phyloP scores from a whole-genome alignment of 108 stramenopile species.

The Cyclotella cryptica region DNA sequence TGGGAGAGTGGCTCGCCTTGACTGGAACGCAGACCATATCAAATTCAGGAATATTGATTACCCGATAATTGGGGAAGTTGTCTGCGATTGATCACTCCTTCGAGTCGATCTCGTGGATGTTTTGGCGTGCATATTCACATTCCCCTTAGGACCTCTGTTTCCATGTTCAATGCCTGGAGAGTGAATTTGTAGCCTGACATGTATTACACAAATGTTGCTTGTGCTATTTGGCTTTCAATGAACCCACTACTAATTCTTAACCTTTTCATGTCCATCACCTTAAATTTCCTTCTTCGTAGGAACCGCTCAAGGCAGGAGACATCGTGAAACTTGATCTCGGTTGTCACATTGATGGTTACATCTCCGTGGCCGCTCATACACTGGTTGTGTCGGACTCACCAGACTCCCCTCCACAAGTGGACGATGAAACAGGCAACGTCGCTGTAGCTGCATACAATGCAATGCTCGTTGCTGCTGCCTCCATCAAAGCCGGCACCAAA shows the following conservation, averaged over 20 bases:
- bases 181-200: conserved; percentile 30
- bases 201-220: background rate
- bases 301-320: conserved; percentile 92
- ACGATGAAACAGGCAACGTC: conserved; percentile 80
- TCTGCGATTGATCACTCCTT: conserved; percentile 64
- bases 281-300: conserved; percentile 50
- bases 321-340: conserved; percentile 99
- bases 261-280: too few species aligned
- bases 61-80: conserved; percentile 43
- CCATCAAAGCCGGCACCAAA: conserved; percentile 91
- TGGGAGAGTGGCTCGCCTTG: conserved; percentile 58
- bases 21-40: conserved; percentile 65
- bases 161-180: conserved; percentile 40
- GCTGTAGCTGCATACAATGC: conserved; percentile 96
- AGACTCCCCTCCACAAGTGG: conserved; percentile 62
- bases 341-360: conserved; percentile 99
- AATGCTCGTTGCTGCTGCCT: conserved; percentile 92
- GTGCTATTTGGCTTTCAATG: too few species aligned
- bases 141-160: conserved; percentile 46
- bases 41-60: conserved; percentile 57
- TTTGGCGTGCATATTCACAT: conserved; percentile 37
- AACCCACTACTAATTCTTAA: background rate
- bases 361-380: conserved; percentile 98
- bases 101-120: conserved; percentile 34
- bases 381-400: conserved; percentile 78